Conservation (phyloP, 2,329 filamentous ascomycete genomes). For the Penicillium sumatraense region DNA sequence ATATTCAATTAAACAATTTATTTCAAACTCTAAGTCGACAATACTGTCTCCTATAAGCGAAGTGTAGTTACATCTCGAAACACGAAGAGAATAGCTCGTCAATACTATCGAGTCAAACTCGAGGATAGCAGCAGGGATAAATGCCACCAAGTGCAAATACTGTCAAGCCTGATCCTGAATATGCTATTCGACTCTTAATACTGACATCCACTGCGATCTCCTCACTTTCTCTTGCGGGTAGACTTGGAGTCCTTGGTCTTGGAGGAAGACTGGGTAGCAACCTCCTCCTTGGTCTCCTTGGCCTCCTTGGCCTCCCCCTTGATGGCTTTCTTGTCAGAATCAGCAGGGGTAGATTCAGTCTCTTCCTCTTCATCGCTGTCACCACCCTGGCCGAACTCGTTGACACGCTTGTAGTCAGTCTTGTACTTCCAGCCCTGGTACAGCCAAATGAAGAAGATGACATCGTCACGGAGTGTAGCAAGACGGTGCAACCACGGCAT, state of each 20-base stretch:
- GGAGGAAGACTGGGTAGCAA: slow-evolving; percentile 33
- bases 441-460: slow-evolving; percentile 97
- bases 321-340: slow-evolving; percentile 22
- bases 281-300: slow-evolving; percentile 36
- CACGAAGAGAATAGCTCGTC: neutral
- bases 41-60: neutral
- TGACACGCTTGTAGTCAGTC: slow-evolving; percentile 87
- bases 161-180: neutral
- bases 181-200: neutral
- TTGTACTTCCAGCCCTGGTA: slow-evolving; percentile 95
- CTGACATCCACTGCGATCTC: neutral
- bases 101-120: neutral
- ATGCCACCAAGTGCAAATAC: neutral
- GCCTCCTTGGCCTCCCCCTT: slow-evolving; percentile 38
- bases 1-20: slow-evolving; percentile 1
- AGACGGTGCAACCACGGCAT: slow-evolving; percentile 95
- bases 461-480: slow-evolving; percentile 88
- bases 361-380: slow-evolving; percentile 73
- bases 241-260: slow-evolving; percentile 32
- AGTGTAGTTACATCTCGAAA: neutral
- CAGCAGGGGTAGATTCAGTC: slow-evolving; percentile 21
- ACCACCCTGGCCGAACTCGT: slow-evolving; percentile 98
- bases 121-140: neutral
- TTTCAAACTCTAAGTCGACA: neutral
- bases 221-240: slow-evolving; percentile 42